Evolutionary conservation across 129 eudicot genomes (phyloP).

Genomic region (Silybum marianum): DNA sequence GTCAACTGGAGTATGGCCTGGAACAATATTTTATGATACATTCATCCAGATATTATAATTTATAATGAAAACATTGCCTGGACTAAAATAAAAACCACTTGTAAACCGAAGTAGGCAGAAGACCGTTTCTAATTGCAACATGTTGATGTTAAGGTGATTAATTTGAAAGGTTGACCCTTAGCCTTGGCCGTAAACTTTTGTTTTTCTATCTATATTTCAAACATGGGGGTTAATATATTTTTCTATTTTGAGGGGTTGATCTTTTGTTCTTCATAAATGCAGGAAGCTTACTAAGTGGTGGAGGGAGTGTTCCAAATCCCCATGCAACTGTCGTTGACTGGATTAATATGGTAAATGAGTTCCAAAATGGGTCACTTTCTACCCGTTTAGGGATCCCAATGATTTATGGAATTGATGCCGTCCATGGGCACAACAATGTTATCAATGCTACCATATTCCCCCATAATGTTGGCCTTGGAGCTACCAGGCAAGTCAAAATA

Average conservation of each 20-base stretch:
- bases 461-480: constrained; percentile 90
- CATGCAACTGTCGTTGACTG: constrained; percentile 70
- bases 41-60: neutral
- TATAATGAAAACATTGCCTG: neutral
- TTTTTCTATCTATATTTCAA: neutral
- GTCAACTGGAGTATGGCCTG: neutral
- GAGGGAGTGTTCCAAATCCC: constrained; percentile 87
- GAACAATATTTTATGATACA: neutral
- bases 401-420: constrained; percentile 94
- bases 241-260: neutral
- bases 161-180: neutral
- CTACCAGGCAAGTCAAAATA: constrained; percentile 66
- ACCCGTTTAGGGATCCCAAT: constrained; percentile 90
- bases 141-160: neutral
- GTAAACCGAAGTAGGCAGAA: neutral
- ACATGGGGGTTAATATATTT: neutral
- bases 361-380: constrained; percentile 76
- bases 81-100: neutral
- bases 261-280: constrained; percentile 23
- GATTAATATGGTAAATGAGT: constrained; percentile 83
- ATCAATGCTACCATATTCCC: constrained; percentile 89
- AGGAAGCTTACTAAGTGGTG: constrained; percentile 93
- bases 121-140: neutral
- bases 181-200: neutral
- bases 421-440: constrained; percentile 91